Base-by-base conservation (phyloP, 768 basidiomycete species). In the Naganishia friedmannii region DNA sequence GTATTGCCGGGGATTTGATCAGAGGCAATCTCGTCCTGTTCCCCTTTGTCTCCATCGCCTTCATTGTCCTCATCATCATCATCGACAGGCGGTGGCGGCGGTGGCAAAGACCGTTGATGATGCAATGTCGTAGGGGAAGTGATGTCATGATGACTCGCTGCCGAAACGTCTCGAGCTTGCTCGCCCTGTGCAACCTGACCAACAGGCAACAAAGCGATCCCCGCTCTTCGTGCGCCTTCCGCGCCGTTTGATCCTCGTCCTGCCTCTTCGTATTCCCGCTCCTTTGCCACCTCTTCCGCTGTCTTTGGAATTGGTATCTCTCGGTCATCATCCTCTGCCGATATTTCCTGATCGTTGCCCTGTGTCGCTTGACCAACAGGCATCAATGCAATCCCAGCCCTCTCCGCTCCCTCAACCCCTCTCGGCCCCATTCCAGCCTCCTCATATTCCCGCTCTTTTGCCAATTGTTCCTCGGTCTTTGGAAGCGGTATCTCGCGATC, bases 301-400 rank as follows among this genome's bases (percentile, higher is more conserved):
- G 78, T 74, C 68, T 78, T 78, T 8, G 77, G 75, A 42, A 63
- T 26, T 2, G 60, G 42, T 26, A 45, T 46, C 26, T 63, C 60
- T 3, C 60, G 77, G 39, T 72, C 71, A 58, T 80, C 77, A 90
- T 83, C 26, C 90, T 90, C 87, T 42, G 42, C 42, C 15, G 42
- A 42, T 42, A 42, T 42, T 15, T 42, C 42, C 15, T 13, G 42
- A 42, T 8, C 42, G 42, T 42, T 15, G 2, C 9, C 42, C 2
- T 8, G 42, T 42, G 42, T 42, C 34, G 57, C 21, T 15, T 53
- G 12, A 29, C 65, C 34, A 23, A 74, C 72, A n/a, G 75, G 70
- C 1, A 71, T 73, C 42, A 80, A 56, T 15, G 81, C 80, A 46
- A 82, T 81, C 1, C 81, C 81, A 17, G 81, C 80, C 3, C 72